A percentile compares a stretch with the other conserved stretches of the same genome.
These are phyloP conservation scores for Lyophyllum semitale DNA, from an alignment of 768 basidiomycete genomes.

Conservation along the genomic window DNA sequence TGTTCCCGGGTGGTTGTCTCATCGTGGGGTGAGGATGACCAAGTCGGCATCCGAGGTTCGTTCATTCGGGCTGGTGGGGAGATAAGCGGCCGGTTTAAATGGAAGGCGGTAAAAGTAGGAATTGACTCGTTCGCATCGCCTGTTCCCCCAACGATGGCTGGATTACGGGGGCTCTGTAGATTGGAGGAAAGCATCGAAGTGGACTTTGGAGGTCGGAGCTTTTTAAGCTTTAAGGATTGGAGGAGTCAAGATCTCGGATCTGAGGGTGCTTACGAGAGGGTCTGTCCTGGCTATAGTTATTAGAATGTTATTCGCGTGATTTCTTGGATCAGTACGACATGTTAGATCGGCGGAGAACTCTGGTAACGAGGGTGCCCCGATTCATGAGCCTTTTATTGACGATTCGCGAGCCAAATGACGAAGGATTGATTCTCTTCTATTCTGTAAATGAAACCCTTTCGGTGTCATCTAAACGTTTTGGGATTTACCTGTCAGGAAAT, in stretches of 20 bases:
- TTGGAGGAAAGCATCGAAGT: background rate
- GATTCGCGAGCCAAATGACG: background rate
- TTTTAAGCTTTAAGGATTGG: background rate
- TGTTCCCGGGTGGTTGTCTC: background rate
- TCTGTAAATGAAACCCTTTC: slow-evolving; percentile 10
- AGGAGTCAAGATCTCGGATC: background rate
- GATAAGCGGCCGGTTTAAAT: background rate
- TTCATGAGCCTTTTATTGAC: slow-evolving; percentile 5
- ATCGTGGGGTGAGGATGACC: background rate
- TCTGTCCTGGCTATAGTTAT: background rate
- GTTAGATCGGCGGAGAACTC: background rate
- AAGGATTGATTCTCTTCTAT: slow-evolving; percentile 6
- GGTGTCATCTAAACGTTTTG: slow-evolving; percentile 15
- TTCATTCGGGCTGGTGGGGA: background rate
- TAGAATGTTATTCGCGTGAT: background rate
- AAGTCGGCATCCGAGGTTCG: background rate
- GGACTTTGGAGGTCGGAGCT: background rate
- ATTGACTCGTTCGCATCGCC: background rate
- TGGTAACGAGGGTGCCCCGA: background rate
- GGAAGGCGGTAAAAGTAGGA: background rate
- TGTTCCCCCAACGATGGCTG: background rate
- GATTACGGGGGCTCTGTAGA: background rate
- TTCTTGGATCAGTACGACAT: background rate
- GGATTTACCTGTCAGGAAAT: slow-evolving; percentile 15
- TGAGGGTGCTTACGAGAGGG: background rate